phyloP scores from a whole-genome alignment of 164 flowering plant species.

The Aristolochia contorta region DNA sequence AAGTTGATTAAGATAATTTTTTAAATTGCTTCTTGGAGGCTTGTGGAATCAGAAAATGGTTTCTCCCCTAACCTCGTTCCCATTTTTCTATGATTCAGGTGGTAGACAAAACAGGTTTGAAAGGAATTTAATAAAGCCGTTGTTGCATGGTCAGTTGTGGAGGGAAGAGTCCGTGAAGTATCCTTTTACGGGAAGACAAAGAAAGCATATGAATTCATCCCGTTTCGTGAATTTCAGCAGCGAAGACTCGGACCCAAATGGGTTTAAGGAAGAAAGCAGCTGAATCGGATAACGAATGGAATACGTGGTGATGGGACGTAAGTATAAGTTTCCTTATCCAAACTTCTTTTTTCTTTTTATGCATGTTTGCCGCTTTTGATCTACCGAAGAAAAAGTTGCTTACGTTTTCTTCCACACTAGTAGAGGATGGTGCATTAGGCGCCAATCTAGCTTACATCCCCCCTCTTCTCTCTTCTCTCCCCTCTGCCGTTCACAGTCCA shows the following conservation, averaged over 20 bases:
- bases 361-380: not conserved
- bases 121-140: not conserved
- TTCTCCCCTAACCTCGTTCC: not conserved
- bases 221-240: too few relatives aligned
- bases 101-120: not conserved
- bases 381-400: not conserved
- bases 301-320: slow-evolving; percentile 12
- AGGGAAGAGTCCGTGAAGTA: too few relatives aligned
- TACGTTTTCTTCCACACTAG: not conserved
- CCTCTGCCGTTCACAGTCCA: too few relatives aligned
- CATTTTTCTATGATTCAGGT: not conserved
- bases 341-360: not conserved
- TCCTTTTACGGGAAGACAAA: too few relatives aligned
- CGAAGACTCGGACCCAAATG: too few relatives aligned
- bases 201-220: too few relatives aligned
- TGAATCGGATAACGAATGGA: slow-evolving; percentile 1
- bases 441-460: not conserved
- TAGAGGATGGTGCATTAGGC: not conserved
- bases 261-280: not conserved
- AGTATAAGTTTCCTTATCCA: slow-evolving; percentile 1
- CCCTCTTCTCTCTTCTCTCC: too few relatives aligned
- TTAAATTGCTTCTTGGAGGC: too few relatives aligned
- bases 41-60: not conserved
- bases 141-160: too few relatives aligned
- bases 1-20: too few relatives aligned